Evolutionary conservation across 805 yeast genomes (phyloP).

Genomic region (Sugiyamaella americana): DNA sequence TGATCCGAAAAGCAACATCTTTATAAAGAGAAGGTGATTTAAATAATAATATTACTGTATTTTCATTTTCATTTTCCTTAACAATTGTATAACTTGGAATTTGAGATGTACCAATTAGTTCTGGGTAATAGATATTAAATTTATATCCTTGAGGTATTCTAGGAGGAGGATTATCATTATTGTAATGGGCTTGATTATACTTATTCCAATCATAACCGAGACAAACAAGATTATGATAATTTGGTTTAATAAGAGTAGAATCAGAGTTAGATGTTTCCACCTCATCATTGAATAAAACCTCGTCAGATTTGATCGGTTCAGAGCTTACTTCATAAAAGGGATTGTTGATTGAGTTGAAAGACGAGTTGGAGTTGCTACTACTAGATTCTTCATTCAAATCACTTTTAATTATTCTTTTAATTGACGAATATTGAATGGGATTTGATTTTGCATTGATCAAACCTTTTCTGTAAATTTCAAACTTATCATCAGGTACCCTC

Average conservation of each 20-base stretch:
- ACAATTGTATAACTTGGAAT: slow-evolving; percentile 32
- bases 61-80: slow-evolving; percentile 21
- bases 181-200: slow-evolving; percentile 33
- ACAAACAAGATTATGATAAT: slow-evolving; percentile 28
- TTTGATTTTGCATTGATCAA: neutral
- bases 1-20: slow-evolving; percentile 31
- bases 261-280: neutral
- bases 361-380: neutral
- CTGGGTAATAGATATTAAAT: slow-evolving; percentile 34
- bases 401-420: neutral
- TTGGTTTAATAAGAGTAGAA: slow-evolving; percentile 19
- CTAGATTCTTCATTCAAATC: neutral
- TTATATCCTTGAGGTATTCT: slow-evolving; percentile 34
- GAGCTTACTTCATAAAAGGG: neutral
- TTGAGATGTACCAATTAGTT: slow-evolving; percentile 20
- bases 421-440: neutral
- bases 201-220: slow-evolving; percentile 35
- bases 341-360: neutral
- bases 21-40: slow-evolving; percentile 32
- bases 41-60: slow-evolving; percentile 23
- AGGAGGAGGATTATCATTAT: slow-evolving; percentile 33
- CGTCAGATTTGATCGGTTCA: neutral
- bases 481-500: neutral
- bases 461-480: neutral
- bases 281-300: slow-evolving; percentile 10